Evolutionary conservation across 1,284 basidiomycete genomes (phyloP).

Genomic region (Cryptococcus sp.): DNA sequence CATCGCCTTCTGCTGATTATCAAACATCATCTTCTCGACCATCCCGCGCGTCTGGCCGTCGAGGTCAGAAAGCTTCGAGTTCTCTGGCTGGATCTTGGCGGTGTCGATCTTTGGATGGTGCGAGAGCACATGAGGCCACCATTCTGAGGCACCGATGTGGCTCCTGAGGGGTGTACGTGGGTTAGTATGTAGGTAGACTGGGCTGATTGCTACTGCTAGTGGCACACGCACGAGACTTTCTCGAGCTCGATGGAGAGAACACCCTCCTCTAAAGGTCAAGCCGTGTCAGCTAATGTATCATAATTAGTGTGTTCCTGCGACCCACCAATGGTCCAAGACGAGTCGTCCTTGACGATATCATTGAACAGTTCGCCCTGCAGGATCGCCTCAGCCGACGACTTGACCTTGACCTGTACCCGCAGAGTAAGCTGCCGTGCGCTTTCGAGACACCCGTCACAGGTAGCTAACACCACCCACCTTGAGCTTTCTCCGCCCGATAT

Average conservation of each 20-base stretch:
- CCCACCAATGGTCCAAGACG: constrained; percentile 94
- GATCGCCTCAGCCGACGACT: constrained; percentile 72
- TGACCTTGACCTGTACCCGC: constrained; percentile 62
- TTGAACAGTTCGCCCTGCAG: constrained; percentile 87
- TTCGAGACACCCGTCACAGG: not conserved
- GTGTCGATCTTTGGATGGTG: constrained; percentile 98
- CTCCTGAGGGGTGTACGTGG: constrained; percentile 37
- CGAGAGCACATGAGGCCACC: constrained; percentile 97
- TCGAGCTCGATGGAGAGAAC: constrained; percentile 49
- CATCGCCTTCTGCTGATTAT: constrained; percentile 65
- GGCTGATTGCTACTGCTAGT: not conserved
- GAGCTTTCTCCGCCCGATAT: constrained; percentile 76
- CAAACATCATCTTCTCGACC: constrained; percentile 99
- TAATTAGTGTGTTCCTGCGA: constrained; percentile 37
- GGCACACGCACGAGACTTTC: constrained; percentile 40
- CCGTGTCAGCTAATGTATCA: not conserved
- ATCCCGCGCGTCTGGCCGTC: constrained; percentile 77
- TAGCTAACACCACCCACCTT: constrained; percentile 47
- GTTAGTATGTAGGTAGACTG: not conserved
- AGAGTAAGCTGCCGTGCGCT: not conserved
- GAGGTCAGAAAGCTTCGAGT: constrained; percentile 92
- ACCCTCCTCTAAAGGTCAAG: constrained; percentile 31
- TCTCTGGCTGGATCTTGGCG: constrained; percentile 90
- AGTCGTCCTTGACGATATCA: constrained; percentile 92
- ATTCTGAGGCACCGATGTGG: constrained; percentile 56